These are phyloP conservation scores for Magnaporthiopsis rhizophila DNA, from an alignment of 2,329 filamentous ascomycete genomes.

Conservation along the genomic window DNA sequence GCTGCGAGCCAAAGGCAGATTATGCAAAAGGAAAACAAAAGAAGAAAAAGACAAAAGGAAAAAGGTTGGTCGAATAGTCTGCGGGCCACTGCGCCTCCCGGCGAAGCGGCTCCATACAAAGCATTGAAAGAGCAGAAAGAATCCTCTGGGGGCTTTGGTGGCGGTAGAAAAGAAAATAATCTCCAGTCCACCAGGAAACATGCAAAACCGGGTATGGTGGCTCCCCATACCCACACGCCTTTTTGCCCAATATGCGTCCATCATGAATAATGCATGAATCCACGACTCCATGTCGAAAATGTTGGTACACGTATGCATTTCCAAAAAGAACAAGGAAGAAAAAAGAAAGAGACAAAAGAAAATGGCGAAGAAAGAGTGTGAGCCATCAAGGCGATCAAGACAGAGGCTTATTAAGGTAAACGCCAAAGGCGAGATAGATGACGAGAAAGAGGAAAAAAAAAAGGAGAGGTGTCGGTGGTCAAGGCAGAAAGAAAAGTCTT, in stretches of 20 bases:
- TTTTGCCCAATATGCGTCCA: neutral
- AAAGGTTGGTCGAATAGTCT: neutral
- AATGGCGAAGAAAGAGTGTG: neutral
- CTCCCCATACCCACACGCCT: neutral
- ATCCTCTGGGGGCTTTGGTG: neutral
- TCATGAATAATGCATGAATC: neutral
- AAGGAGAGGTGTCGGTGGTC: constrained; percentile 1
- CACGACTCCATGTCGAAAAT: neutral
- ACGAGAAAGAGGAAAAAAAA: neutral
- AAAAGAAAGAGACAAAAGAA: neutral
- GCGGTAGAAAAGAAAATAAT: neutral
- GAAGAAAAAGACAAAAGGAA: neutral
- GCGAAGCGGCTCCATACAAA: neutral
- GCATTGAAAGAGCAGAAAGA: neutral
- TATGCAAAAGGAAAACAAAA: neutral
- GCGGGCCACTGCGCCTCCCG: neutral
- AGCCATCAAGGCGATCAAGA: neutral
- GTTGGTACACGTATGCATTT: neutral
- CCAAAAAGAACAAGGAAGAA: constrained; percentile 4
- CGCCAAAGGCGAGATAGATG: neutral
- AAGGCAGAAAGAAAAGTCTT: neutral
- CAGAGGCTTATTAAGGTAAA: neutral
- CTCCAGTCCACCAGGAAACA: neutral
- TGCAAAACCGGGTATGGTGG: neutral
- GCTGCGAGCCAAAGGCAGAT: neutral